Evolutionary conservation across 495 filamentous ascomycete genomes (phyloP).

Genomic region (Cercophora newfieldiana): DNA sequence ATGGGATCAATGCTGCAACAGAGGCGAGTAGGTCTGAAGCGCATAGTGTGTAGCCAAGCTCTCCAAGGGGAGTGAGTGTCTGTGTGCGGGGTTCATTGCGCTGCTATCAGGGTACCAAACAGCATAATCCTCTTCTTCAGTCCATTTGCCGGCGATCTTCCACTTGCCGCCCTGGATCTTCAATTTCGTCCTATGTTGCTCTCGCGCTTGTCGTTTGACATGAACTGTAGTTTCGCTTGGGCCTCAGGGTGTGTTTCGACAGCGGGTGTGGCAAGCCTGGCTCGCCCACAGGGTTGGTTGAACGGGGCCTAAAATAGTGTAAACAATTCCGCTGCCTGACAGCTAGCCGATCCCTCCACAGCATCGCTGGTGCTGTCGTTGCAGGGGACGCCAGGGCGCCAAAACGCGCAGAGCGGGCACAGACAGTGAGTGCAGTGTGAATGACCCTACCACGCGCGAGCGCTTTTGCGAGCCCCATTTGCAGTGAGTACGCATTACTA

Average conservation of each 20-base stretch:
- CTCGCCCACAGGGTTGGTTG: background rate
- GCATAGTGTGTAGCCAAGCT: background rate
- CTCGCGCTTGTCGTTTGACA: background rate
- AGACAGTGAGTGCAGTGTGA: no score
- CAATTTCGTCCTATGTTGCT: background rate
- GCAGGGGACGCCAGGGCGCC: background rate
- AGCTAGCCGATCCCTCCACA: background rate
- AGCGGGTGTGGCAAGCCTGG: background rate
- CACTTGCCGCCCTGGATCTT: background rate
- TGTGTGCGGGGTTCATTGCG: no score
- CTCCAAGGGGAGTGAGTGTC: no score
- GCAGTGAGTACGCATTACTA: background rate
- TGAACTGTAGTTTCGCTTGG: background rate
- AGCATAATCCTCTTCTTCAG: no score
- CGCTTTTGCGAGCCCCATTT: no score
- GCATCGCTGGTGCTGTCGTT: background rate
- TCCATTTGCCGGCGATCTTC: background rate
- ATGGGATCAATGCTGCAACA: background rate
- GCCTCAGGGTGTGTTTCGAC: background rate
- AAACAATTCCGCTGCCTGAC: constrained; percentile 9
- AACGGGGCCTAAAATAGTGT: background rate
- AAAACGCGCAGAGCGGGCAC: background rate
- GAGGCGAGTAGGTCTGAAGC: background rate
- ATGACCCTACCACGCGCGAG: no score
- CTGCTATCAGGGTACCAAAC: no score